A percentile compares a stretch with the other conserved stretches of the same genome.
Conservation (phyloP, 768 basidiomycete species). For the Leccinum fibrillosum region DNA sequence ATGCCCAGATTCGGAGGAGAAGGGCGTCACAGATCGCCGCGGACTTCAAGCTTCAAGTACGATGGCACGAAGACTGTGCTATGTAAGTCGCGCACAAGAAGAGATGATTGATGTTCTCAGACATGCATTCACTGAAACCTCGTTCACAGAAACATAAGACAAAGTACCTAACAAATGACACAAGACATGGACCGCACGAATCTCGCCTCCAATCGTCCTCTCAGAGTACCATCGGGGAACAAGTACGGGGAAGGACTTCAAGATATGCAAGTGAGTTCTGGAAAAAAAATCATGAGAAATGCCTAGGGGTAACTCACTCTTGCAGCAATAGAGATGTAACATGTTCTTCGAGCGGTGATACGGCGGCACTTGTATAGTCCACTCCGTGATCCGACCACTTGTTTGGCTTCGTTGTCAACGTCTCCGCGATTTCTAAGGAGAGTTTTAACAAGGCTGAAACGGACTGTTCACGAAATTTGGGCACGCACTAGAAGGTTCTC, state of each 20-base stretch:
- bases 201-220: constrained; percentile 14
- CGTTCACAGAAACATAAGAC: too few relatives aligned
- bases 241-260: constrained; percentile 14
- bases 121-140: too few relatives aligned
- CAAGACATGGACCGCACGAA: constrained; percentile 9
- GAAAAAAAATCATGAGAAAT: not conserved
- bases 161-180: constrained; percentile 9
- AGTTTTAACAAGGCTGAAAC: not conserved
- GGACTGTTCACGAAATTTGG: not conserved
- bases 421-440: not conserved
- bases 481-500: constrained; percentile 6
- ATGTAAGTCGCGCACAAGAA: too few relatives aligned
- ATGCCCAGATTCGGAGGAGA: too few relatives aligned
- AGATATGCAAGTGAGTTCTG: not conserved
- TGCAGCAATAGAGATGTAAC: not conserved
- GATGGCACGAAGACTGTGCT: too few relatives aligned
- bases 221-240: constrained; percentile 18
- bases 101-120: too few relatives aligned
- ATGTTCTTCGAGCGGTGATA: constrained; percentile 2
- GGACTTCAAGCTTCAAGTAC: too few relatives aligned
- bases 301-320: constrained; percentile 1
- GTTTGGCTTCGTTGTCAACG: constrained; percentile 4
- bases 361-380: constrained; percentile 10
- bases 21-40: too few relatives aligned
- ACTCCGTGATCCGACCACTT: constrained; percentile 18